Conservation (phyloP, 2,329 filamentous ascomycete species). For the Pestalotiopsis sp. region DNA sequence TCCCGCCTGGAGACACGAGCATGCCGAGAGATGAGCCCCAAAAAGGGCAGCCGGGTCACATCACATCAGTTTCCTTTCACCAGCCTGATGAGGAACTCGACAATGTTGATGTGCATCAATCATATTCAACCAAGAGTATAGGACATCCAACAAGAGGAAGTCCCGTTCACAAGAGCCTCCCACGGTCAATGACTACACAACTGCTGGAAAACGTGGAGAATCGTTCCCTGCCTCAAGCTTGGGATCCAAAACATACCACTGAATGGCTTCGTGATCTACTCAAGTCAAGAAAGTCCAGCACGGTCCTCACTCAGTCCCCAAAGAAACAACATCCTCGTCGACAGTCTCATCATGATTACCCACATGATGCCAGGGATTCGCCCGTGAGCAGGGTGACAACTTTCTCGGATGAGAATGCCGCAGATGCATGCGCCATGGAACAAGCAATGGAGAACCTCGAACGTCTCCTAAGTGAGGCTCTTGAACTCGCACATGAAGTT, state of each 20-base stretch:
- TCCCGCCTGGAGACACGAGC: conserved; percentile 22
- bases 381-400: conserved; percentile 24
- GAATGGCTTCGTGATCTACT: conserved; percentile 31
- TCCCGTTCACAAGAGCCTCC: background rate
- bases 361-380: conserved; percentile 13
- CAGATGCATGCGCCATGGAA: conserved; percentile 25
- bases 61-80: background rate
- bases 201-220: conserved; percentile 12
- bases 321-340: conserved; percentile 25
- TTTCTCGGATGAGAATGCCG: conserved; percentile 27
- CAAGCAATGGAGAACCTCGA: conserved; percentile 42
- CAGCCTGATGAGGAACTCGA: background rate
- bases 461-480: conserved; percentile 47
- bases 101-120: background rate
- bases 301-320: conserved; percentile 28
- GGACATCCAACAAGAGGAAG: background rate
- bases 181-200: conserved; percentile 1
- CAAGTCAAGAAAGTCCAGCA: conserved; percentile 19
- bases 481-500: conserved; percentile 44
- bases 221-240: conserved; percentile 15
- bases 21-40: conserved; percentile 4
- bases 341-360: conserved; percentile 21
- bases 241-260: conserved; percentile 23
- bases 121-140: background rate
- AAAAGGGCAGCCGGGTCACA: background rate